phyloP scores from a whole-genome alignment of 768 basidiomycete genomes.

The Leccinum incarnatum region DNA sequence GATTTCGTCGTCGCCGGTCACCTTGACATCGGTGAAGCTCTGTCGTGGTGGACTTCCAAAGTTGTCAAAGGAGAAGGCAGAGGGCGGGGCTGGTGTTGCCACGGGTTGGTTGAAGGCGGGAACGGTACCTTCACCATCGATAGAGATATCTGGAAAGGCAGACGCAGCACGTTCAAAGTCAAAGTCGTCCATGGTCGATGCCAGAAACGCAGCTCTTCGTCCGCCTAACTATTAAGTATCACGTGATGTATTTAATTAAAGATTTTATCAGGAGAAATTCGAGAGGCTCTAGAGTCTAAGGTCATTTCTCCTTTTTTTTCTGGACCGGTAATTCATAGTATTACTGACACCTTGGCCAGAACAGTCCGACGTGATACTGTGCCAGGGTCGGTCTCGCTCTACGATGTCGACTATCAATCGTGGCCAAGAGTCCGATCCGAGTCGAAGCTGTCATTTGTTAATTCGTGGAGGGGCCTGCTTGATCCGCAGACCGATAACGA shows the following conservation, averaged over 20 bases:
- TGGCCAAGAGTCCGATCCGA: background rate
- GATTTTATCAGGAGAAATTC: no score
- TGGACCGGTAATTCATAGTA: no score
- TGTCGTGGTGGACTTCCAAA: constrained; percentile 51
- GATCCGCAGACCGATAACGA: no score
- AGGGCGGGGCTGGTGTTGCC: constrained; percentile 31
- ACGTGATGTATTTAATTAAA: constrained; percentile 7
- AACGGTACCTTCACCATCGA: constrained; percentile 63
- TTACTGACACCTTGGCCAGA: no score
- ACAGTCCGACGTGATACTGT: no score
- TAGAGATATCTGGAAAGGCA: constrained; percentile 81
- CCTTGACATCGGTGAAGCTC: constrained; percentile 57
- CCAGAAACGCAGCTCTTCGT: background rate
- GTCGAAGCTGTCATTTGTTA: background rate
- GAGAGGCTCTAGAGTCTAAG: no score
- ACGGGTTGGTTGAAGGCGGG: constrained; percentile 36
- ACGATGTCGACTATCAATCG: background rate
- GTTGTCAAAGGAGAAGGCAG: constrained; percentile 63
- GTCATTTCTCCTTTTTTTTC: no score
- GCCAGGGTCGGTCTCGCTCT: no score
- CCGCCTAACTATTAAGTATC: background rate
- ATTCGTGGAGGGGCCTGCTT: background rate
- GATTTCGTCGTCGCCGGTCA: constrained; percentile 83
- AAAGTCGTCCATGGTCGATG: constrained; percentile 41
- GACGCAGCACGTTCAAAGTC: constrained; percentile 82